Evolutionary conservation across 1,139 yeast species (phyloP), one percentile per base, ranked within the genome.

Genomic region (Pichia sp.): DNA sequence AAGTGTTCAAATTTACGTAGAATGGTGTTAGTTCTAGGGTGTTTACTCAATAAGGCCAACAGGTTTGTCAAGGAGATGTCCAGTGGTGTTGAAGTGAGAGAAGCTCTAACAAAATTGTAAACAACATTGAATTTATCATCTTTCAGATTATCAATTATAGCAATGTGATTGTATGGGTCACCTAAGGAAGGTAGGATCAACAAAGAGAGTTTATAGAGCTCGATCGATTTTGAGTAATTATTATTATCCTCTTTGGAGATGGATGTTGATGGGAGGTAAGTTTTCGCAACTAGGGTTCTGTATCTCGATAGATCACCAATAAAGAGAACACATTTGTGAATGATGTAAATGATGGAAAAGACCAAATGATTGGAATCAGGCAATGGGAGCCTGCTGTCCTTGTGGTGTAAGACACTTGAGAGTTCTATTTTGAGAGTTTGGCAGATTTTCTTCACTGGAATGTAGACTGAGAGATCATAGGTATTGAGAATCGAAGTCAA

Each of bases 121-220:
- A 62, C 57, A 1, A 70, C 69, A 29, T 55, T 48, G 14, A 70
- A 62, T 28, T 58, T 56, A 41, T 63, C 62, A 29, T 60, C 62
- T 29, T 62, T 59, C 18, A 62, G 55, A 32, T 63, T 59, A 43
- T 69, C 67, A 16, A 78, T 67, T 59, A 78, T 69, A 6, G 84
- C 86, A 35, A 74, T 67, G 47, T 77, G 83, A 46, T 74, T 73
- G 48, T 74, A 74, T 1, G 85, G 77, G 47, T 77, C 86, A 39
- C 80, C 80, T 39, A 76, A 63, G 1, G 83, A 73, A 1, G 87
- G 88, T 27, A 78, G 56, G 18, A 78, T 56, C 27, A 70, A 49
- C 22, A 75, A 68, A 20, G 85, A 75, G 29, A 63, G 52, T 36
- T 69, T 66, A 45, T 75, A 74, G 46, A 65, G 67, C 43, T 66